Percentiles rank a stretch among this genome's conserved stretches.
Conservation (phyloP, 2,329 filamentous ascomycete genomes). For the Thelonectria olida region DNA sequence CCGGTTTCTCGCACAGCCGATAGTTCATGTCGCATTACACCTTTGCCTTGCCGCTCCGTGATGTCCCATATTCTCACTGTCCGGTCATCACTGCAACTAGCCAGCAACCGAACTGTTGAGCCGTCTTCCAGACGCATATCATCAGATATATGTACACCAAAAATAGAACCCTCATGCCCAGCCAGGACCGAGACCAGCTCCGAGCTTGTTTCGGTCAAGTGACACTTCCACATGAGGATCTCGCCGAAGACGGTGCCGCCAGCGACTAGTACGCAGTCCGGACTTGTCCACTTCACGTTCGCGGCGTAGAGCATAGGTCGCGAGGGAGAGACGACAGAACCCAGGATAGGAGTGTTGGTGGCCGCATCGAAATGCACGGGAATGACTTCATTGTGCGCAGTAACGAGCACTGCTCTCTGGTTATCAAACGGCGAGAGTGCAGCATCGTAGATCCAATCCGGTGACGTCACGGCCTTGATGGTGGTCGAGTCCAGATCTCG, state of each 20-base stretch:
- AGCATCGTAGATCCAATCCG: slow-evolving; percentile 83
- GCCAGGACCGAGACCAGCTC: slow-evolving; percentile 64
- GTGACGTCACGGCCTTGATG: slow-evolving; percentile 55
- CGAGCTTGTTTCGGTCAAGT: slow-evolving; percentile 38
- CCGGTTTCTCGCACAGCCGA: slow-evolving; percentile 66
- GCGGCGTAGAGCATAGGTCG: slow-evolving; percentile 91
- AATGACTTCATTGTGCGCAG: slow-evolving; percentile 86
- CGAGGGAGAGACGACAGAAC: slow-evolving; percentile 69
- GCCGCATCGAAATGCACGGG: slow-evolving; percentile 52
- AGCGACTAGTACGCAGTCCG: slow-evolving; percentile 74
- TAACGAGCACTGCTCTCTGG: slow-evolving; percentile 70
- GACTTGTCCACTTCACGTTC: slow-evolving; percentile 70
- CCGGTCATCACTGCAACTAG: slow-evolving; percentile 94
- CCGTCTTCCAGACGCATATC: slow-evolving; percentile 45
- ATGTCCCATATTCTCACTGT: slow-evolving; percentile 92
- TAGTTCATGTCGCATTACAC: slow-evolving; percentile 25
- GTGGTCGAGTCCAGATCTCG: slow-evolving; percentile 22
- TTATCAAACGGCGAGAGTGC: slow-evolving; percentile 57
- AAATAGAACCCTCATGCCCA: slow-evolving; percentile 92
- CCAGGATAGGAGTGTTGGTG: slow-evolving; percentile 50
- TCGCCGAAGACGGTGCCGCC: slow-evolving; percentile 96
- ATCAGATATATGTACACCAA: slow-evolving; percentile 84
- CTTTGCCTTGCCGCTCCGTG: slow-evolving; percentile 54
- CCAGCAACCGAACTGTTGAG: slow-evolving; percentile 69
- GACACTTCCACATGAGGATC: slow-evolving; percentile 86